phyloP scores from a whole-genome alignment of 352 stramenopile species.

The Pythium plurisporium region DNA sequence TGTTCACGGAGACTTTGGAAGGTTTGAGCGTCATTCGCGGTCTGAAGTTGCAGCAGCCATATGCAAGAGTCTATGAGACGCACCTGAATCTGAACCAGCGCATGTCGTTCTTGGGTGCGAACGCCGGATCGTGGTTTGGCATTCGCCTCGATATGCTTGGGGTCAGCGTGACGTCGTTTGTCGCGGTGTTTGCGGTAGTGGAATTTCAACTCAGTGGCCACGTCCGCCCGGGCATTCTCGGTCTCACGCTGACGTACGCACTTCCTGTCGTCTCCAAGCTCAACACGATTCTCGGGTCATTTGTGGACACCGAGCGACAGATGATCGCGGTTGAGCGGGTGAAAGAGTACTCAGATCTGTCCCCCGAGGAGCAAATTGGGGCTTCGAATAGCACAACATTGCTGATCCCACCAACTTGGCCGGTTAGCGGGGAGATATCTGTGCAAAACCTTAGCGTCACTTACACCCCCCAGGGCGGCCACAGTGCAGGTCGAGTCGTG shows the following conservation, averaged over 20 bases:
- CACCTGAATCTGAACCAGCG: slow-evolving; percentile 66
- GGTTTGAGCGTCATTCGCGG: slow-evolving; percentile 64
- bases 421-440: slow-evolving; percentile 41
- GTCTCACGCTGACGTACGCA: slow-evolving; percentile 90
- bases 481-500: not conserved
- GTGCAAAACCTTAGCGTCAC: slow-evolving; percentile 48
- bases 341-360: slow-evolving; percentile 69
- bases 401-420: slow-evolving; percentile 29
- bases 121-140: slow-evolving; percentile 79
- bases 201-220: slow-evolving; percentile 50
- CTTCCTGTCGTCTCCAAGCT: slow-evolving; percentile 85
- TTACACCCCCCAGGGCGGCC: slow-evolving; percentile 18
- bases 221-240: slow-evolving; percentile 70
- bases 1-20: slow-evolving; percentile 75
- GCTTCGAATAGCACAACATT: not conserved
- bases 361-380: slow-evolving; percentile 32
- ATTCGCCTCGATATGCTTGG: slow-evolving; percentile 82
- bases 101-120: slow-evolving; percentile 68
- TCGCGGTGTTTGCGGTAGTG: slow-evolving; percentile 70
- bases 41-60: slow-evolving; percentile 39
- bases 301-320: slow-evolving; percentile 87
- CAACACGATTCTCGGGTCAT: slow-evolving; percentile 80
- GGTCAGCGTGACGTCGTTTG: slow-evolving; percentile 77
- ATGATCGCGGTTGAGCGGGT: slow-evolving; percentile 91
- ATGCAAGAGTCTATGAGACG: slow-evolving; percentile 33